Evolutionary conservation across 208 protist genomes (phyloP), one percentile per base, ranked within the genome.

Genomic region (Acanthamoeba royreba): DNA sequence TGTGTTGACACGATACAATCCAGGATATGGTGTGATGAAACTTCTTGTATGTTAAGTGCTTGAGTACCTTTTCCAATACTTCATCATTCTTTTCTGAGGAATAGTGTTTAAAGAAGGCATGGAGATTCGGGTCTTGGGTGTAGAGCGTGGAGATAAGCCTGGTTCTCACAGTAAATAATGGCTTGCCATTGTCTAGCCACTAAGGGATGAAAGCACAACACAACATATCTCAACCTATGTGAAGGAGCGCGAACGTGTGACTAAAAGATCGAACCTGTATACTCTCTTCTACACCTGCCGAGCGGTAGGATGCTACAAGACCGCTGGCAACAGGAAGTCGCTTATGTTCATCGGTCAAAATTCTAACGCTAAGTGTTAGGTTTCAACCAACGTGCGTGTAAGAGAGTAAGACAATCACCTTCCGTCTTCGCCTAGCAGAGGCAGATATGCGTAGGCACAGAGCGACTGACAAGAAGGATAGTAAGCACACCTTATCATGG

Each of bases 91-190:
- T n/a, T 1, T 87, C 47, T 31, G 69, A 42, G 19, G 72, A 46
- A 47, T 90, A 92, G 33, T 81, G 31, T 31, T 94, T 55, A 22
- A 95, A 94, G 53, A 95, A 95, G n/a, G 31, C 49, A n/a, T 95
- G 91, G 8, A 95, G 28, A 63, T 86, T 31, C 25, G 28, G n/a
- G 7, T 95, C 92, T 47, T 95, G 94, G 11, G 94, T 69, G 43
- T 77, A 95, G 25, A 95, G 5, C 38, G 66, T 93, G 0, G 63
- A 90, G 4, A 87, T 52, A 7, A 95, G 66, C 25, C 52, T 85
- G 2, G 93, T 31, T 33, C 93, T 74, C 4, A 95, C 42, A 38
- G 83, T 81, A 49, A 95, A 94, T n/a, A 95, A 28, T 35, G 40
- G 88, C 42, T 94, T 94, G 11, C 83, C 94, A 28, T 69, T 89